phyloP scores from a whole-genome alignment of 495 filamentous ascomycete species.

The Daldinia bambusicola region DNA sequence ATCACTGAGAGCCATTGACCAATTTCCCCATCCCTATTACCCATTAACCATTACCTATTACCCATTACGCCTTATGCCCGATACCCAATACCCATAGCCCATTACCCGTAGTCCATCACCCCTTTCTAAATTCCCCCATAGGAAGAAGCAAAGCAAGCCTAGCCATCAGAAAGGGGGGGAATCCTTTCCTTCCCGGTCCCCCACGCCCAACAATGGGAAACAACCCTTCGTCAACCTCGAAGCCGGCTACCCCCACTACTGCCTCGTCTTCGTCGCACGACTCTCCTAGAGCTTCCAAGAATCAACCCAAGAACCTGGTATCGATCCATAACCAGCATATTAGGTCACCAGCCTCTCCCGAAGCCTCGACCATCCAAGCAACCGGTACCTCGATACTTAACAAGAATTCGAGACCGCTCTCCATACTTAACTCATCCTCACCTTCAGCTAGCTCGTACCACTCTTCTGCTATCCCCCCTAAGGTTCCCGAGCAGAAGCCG shows the following conservation, averaged over 20 bases:
- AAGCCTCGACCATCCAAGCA: slow-evolving; percentile 64
- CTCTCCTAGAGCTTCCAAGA: slow-evolving; percentile 49
- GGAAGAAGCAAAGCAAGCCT: slow-evolving; percentile 33
- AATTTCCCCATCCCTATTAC: slow-evolving; percentile 6
- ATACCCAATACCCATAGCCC: neutral
- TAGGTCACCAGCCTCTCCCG: slow-evolving; percentile 62
- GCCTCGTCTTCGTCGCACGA: slow-evolving; percentile 52
- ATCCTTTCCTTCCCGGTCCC: slow-evolving; percentile 35
- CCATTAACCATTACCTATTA: slow-evolving; percentile 9
- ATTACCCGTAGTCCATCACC: slow-evolving; percentile 9
- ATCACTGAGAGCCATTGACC: neutral
- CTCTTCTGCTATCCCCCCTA: slow-evolving; percentile 37
- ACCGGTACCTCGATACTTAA: slow-evolving; percentile 60
- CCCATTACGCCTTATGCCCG: neutral
- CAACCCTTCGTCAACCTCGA: slow-evolving; percentile 52
- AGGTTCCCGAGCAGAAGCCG: slow-evolving; percentile 45
- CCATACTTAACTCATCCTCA: slow-evolving; percentile 54
- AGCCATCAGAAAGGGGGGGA: slow-evolving; percentile 29
- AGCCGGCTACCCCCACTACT: slow-evolving; percentile 48
- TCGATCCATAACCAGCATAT: slow-evolving; percentile 46
- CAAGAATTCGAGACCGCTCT: slow-evolving; percentile 52
- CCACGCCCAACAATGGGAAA: slow-evolving; percentile 55
- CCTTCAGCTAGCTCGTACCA: slow-evolving; percentile 45
- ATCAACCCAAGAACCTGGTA: slow-evolving; percentile 48
- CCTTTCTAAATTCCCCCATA: slow-evolving; percentile 25